Conservation (phyloP, 73 alveolate species). For the Breviolum minutum region DNA sequence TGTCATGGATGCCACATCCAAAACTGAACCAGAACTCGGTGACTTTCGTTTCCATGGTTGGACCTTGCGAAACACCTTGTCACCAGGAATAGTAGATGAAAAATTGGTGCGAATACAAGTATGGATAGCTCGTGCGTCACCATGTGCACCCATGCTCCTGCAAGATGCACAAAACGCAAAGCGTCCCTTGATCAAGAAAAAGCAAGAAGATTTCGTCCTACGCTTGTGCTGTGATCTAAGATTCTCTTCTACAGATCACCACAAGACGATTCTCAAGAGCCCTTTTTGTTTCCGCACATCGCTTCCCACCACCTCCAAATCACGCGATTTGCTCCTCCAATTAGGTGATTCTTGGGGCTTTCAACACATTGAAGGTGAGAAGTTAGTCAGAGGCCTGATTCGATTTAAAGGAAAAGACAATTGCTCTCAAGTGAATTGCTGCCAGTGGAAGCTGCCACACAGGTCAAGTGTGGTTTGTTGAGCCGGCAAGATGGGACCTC, state of each 20-base stretch:
- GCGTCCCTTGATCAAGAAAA: neutral
- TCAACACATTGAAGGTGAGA: neutral
- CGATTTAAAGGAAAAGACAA: neutral
- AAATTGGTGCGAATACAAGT: neutral
- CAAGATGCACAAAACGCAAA: neutral
- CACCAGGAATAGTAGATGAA: neutral
- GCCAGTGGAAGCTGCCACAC: neutral
- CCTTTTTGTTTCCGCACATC: neutral
- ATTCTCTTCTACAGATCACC: neutral
- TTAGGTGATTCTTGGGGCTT: neutral
- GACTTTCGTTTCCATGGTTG: neutral
- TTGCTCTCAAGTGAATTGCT: neutral
- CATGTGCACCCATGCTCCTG: neutral
- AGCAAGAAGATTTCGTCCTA: neutral
- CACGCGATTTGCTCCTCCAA: neutral
- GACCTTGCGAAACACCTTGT: neutral
- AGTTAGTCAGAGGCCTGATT: neutral
- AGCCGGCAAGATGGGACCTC: neutral
- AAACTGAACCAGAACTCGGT: neutral
- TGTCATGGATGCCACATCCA: neutral
- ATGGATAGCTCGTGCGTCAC: neutral
- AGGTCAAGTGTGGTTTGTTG: neutral
- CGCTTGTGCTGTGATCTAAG: neutral
- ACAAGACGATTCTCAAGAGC: neutral
- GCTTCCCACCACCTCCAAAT: neutral